Evolutionary conservation across 2,329 filamentous ascomycete species (phyloP), one percentile per base, ranked within the genome.

Genomic region (Aspergillus novoparasiticus): DNA sequence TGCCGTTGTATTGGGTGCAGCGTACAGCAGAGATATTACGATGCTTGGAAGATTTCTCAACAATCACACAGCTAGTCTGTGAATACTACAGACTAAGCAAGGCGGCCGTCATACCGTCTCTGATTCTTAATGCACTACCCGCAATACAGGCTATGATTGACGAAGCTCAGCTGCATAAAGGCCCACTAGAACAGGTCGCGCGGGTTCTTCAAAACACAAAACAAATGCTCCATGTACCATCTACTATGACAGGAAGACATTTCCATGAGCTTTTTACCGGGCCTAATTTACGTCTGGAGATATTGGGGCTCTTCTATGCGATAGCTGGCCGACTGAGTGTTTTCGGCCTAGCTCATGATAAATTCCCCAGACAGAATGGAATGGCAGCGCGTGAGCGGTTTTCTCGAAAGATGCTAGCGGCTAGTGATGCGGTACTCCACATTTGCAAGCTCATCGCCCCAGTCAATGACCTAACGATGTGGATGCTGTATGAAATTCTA

Each of bases 231-330:
- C 57, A 67, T 3, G 57, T 75, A 19, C 64, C 73, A 1, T 21
- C 66, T 3, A 66, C 62, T 1, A 66, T 71, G 1, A 69, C 73
- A 41, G 75, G 76, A 1, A 62, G 67, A 16, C 72, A 77, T 11
- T 81, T 82, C 51, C 73, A 79, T 61, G 70, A 69, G 19, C 62
- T 79, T 1, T 80, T 75, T 59, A 80, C 78, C 0, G 79, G 78
- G 0, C 66, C 72, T 16, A 72, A 75, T 21, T 64, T 80, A 41
- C 76, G 79, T 1, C 66, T 81, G 6, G 79, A 81, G 41, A 75
- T 75, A 5, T 71, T 81, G 12, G 79, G 76, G 0, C 70, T 76
- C 12, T 62, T 81, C 6, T 73, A 78, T 43, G 71, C 76, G 30
- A 72, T 76, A 6, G 78, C 80, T 3, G 79, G 78, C n/a, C 67